A percentile compares a stretch with the other conserved stretches of the same genome.
phyloP scores from a whole-genome alignment of 2,329 filamentous ascomycete species.

The Colletotrichum sp. region DNA sequence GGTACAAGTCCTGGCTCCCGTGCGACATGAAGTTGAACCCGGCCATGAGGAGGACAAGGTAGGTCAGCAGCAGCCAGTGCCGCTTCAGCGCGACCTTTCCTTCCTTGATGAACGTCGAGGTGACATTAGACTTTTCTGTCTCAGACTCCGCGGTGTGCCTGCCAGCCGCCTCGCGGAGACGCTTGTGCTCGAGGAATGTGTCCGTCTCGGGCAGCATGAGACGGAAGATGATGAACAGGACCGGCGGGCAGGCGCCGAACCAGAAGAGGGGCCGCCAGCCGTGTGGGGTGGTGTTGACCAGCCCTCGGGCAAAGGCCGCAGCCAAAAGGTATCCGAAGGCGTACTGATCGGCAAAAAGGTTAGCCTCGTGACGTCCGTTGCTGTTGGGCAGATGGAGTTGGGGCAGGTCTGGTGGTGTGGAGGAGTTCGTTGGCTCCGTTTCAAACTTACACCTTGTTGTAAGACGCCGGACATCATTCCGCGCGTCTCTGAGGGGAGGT shows the following conservation, averaged over 20 bases:
- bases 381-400: not conserved
- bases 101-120: slow-evolving; percentile 74
- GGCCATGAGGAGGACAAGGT: slow-evolving; percentile 86
- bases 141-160: not conserved
- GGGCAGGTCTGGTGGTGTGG: not conserved
- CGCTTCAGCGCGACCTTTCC: slow-evolving; percentile 78
- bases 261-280: slow-evolving; percentile 87
- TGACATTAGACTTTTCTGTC: slow-evolving; percentile 47
- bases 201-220: slow-evolving; percentile 80
- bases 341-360: slow-evolving; percentile 43
- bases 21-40: slow-evolving; percentile 94
- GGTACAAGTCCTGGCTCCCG: slow-evolving; percentile 70
- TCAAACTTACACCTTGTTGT: slow-evolving; percentile 64
- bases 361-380: not conserved
- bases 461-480: slow-evolving; percentile 79
- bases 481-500: slow-evolving; percentile 69
- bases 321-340: slow-evolving; percentile 69
- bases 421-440: slow-evolving; percentile 40
- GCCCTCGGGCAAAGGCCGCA: slow-evolving; percentile 64
- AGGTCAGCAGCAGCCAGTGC: slow-evolving; percentile 81
- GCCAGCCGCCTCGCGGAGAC: slow-evolving; percentile 55
- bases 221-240: slow-evolving; percentile 81
- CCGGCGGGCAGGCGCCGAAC: slow-evolving; percentile 83
- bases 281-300: slow-evolving; percentile 78
- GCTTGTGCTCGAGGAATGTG: slow-evolving; percentile 70